phyloP scores from a whole-genome alignment of 2,329 filamentous ascomycete species.

The Pyrenochaeta sp. region DNA sequence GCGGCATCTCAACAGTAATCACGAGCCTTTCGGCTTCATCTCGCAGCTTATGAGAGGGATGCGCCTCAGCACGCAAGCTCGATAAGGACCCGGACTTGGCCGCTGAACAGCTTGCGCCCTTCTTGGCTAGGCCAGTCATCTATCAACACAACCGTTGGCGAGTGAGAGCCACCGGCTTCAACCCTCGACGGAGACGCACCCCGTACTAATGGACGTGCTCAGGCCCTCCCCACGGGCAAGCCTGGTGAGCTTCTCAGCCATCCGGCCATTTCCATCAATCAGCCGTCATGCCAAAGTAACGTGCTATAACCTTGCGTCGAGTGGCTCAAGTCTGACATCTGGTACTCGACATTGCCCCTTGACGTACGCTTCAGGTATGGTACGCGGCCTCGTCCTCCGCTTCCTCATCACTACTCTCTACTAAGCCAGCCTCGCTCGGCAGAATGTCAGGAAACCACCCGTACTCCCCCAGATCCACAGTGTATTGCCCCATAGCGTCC shows the following conservation, averaged over 20 bases:
- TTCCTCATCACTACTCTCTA: slow-evolving; percentile 45
- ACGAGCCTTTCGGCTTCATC: slow-evolving; percentile 14
- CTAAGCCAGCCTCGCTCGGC: slow-evolving; percentile 55
- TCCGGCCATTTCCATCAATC: slow-evolving; percentile 18
- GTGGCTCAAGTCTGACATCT: slow-evolving; percentile 3
- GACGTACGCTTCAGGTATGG: slow-evolving; percentile 38
- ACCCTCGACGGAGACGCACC: slow-evolving; percentile 9
- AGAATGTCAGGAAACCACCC: slow-evolving; percentile 63
- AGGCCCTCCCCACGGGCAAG: slow-evolving; percentile 14
- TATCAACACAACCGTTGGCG: slow-evolving; percentile 18
- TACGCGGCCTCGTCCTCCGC: slow-evolving; percentile 43
- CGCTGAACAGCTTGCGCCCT: slow-evolving; percentile 26
- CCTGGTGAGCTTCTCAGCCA: slow-evolving; percentile 8
- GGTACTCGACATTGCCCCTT: slow-evolving; percentile 2
- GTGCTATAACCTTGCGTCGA: slow-evolving; percentile 7
- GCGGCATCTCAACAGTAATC: slow-evolving; percentile 30
- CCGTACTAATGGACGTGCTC: slow-evolving; percentile 8
- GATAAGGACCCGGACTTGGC: slow-evolving; percentile 40
- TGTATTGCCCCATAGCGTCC: slow-evolving; percentile 57
- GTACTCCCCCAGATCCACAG: slow-evolving; percentile 55
- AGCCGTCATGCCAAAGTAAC: slow-evolving; percentile 14
- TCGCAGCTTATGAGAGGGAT: slow-evolving; percentile 28
- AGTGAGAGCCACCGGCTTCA: slow-evolving; percentile 12
- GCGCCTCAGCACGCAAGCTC: slow-evolving; percentile 30
- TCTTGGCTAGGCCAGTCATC: slow-evolving; percentile 26